Percentiles rank a stretch among this genome's conserved stretches.
Conservation (phyloP, 345 rosid genomes). For the Firmiana major region DNA sequence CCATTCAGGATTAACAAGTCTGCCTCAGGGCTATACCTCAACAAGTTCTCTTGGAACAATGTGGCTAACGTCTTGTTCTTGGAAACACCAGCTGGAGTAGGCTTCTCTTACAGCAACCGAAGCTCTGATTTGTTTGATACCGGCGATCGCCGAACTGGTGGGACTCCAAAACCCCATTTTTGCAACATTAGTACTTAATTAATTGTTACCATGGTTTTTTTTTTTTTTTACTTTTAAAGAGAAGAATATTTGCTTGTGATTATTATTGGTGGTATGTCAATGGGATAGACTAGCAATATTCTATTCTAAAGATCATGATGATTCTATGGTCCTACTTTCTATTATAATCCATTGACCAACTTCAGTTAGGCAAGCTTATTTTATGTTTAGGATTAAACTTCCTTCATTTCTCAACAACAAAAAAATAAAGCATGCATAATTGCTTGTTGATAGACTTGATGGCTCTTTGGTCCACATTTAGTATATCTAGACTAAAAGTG, state of each 20-base stretch:
- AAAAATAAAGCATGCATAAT: neutral
- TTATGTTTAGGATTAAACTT: neutral
- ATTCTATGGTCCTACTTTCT: slow-evolving; percentile 7
- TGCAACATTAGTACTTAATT: neutral
- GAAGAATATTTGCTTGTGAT: neutral
- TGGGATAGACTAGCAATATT: slow-evolving; percentile 11
- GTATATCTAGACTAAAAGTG: neutral
- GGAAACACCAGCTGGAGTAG: slow-evolving; percentile 97
- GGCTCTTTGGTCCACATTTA: slow-evolving; percentile 8
- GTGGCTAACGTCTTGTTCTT: slow-evolving; percentile 85
- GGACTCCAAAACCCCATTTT: neutral
- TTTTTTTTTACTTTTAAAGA: neutral
- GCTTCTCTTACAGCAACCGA: slow-evolving; percentile 91
- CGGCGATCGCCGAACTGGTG: slow-evolving; percentile 87
- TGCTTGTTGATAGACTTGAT: neutral
- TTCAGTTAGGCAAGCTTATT: neutral
- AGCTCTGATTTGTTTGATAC: slow-evolving; percentile 77
- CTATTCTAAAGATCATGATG: slow-evolving; percentile 5
- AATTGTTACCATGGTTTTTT: neutral
- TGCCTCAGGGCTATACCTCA: slow-evolving; percentile 70
- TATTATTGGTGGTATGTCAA: slow-evolving; percentile 9
- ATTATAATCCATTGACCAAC: neutral
- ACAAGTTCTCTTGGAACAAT: slow-evolving; percentile 91
- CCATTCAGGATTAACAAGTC: slow-evolving; percentile 86
- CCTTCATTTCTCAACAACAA: neutral